Evolutionary conservation across 306 rosid species (phyloP), one percentile per base, ranked within the genome.

Genomic region (Sindora glabra): DNA sequence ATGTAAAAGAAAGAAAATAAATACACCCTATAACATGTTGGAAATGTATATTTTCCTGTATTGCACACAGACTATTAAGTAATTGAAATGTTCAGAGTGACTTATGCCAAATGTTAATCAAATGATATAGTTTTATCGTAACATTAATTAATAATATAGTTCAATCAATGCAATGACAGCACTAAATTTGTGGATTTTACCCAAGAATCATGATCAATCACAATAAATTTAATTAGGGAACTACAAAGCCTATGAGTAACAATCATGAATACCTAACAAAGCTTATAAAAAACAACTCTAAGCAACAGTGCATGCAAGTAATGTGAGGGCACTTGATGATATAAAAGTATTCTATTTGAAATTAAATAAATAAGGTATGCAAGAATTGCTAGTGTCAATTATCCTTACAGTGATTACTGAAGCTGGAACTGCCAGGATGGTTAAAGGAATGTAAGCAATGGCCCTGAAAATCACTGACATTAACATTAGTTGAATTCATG

Each of bases 401-500:
- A n/a, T n/a, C n/a, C n/a, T 37, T 69, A 78, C 85, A 0, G 84
- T 75, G 48, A 79, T 82, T 23, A 82, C 68, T 5, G 85, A 79
- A 50, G 85, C 89, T 10, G 85, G 85, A 70, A 79, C 85, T 30
- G 78, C 81, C 15, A 82, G 65, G 40, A 79, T 67, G 15, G 80
- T 79, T 34, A 82, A 65, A 29, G 85, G 89, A 71, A 82, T 62
- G 78, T 82, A 82, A 52, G 89, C 84, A 48, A 70, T 26, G 15
- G 89, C 72, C 78, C 89, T 82, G 65, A n/a, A n/a, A n/a, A n/a
- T n/a, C n/a, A n/a, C n/a, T n/a, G n/a, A n/a, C n/a, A n/a, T n/a
- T n/a, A n/a, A n/a, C n/a, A n/a, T n/a, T n/a, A n/a, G n/a, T n/a
- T n/a, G n/a, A n/a, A n/a, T n/a, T n/a, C n/a, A n/a, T n/a, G n/a